Conservation (phyloP, 1,284 basidiomycete genomes). For the Veloboletus limbatus region DNA sequence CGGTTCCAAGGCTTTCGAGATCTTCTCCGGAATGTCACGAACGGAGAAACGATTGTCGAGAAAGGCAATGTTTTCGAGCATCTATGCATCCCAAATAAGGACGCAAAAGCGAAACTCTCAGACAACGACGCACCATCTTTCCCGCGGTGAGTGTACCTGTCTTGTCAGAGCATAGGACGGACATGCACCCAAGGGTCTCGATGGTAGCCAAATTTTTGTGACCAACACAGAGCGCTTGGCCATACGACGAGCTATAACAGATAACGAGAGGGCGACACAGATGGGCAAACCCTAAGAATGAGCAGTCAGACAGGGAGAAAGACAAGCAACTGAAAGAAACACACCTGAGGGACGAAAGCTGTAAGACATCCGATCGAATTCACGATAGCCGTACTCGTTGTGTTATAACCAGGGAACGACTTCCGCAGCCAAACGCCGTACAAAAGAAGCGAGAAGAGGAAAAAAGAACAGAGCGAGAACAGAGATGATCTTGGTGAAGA, state of each 20-base stretch:
- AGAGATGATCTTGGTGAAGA: slow-evolving; percentile 49
- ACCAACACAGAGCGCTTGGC: slow-evolving; percentile 52
- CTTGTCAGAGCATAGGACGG: slow-evolving; percentile 59
- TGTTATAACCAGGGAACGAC: slow-evolving; percentile 38
- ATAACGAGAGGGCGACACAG: slow-evolving; percentile 50
- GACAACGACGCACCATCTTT: slow-evolving; percentile 34
- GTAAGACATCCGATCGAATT: slow-evolving; percentile 50
- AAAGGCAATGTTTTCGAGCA: too few relatives aligned
- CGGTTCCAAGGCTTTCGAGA: too few relatives aligned
- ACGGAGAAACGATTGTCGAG: too few relatives aligned
- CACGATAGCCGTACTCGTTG: slow-evolving; percentile 40
- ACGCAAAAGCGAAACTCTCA: too few relatives aligned
- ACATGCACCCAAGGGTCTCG: slow-evolving; percentile 58
- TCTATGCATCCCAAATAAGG: slow-evolving; percentile 13
- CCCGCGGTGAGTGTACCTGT: slow-evolving; percentile 46
- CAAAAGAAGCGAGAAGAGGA: slow-evolving; percentile 40
- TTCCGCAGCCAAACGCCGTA: slow-evolving; percentile 45
- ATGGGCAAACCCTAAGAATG: slow-evolving; percentile 42
- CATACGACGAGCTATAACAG: slow-evolving; percentile 51
- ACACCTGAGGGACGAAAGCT: slow-evolving; percentile 48
- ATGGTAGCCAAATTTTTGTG: slow-evolving; percentile 60
- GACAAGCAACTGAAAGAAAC: too few relatives aligned
- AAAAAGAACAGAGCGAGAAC: slow-evolving; percentile 40
- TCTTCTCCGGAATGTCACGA: too few relatives aligned
- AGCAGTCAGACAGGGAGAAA: too few relatives aligned